These are phyloP conservation scores for Cladosporium sp. DNA, from an alignment of 2,329 filamentous ascomycete genomes.

Conservation along the genomic window DNA sequence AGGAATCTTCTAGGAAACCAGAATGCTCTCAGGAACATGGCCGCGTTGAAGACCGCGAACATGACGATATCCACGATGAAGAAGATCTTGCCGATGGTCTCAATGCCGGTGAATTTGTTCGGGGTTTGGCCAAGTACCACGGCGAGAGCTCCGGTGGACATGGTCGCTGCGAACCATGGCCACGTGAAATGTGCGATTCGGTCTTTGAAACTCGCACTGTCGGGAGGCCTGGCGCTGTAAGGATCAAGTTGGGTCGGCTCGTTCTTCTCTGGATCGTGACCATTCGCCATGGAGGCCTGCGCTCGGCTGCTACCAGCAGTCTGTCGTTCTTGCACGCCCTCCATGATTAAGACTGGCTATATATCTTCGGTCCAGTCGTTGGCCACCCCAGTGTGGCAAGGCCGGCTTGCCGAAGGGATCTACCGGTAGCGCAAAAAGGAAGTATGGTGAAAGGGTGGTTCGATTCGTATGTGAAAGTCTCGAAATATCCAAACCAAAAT, in stretches of 20 bases:
- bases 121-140: slow-evolving; percentile 41
- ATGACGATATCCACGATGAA: slow-evolving; percentile 49
- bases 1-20: slow-evolving; percentile 37
- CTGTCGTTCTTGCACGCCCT: neutral
- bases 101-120: slow-evolving; percentile 45
- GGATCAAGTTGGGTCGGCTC: neutral
- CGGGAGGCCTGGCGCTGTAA: slow-evolving; percentile 11
- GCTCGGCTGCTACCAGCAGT: neutral
- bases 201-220: slow-evolving; percentile 20
- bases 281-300: neutral
- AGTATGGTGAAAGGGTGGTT: too few relatives aligned
- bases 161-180: slow-evolving; percentile 39
- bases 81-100: slow-evolving; percentile 47
- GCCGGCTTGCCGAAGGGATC: slow-evolving; percentile 1
- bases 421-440: neutral
- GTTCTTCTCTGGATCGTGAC: slow-evolving; percentile 7
- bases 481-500: neutral
- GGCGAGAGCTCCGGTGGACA: slow-evolving; percentile 45
- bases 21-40: slow-evolving; percentile 21
- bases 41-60: slow-evolving; percentile 35
- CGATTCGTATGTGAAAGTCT: neutral
- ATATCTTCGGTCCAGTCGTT: too few relatives aligned
- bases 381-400: neutral
- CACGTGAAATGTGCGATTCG: slow-evolving; percentile 22
- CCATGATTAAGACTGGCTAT: neutral